Conservation (phyloP, 2,329 filamentous ascomycete genomes). For the Emergomyces pasteurianus region DNA sequence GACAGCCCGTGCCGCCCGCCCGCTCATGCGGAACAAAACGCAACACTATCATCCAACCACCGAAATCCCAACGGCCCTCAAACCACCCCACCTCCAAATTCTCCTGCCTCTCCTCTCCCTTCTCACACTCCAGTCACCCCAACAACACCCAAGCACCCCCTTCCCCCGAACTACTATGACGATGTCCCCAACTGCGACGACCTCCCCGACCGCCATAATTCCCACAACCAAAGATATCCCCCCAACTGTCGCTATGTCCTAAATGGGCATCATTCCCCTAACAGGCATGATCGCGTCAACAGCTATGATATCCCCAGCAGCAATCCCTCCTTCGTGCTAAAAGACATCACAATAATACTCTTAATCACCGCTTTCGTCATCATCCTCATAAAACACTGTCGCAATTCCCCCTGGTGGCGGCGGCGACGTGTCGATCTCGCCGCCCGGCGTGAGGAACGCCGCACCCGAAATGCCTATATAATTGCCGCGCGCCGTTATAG, state of each 20-base stretch:
- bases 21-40: background rate
- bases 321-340: slow-evolving; percentile 9
- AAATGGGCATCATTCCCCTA: background rate
- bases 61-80: background rate
- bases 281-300: background rate
- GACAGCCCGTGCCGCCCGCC: slow-evolving; percentile 6
- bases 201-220: background rate
- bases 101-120: background rate
- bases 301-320: slow-evolving; percentile 3
- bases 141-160: background rate
- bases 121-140: background rate
- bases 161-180: background rate
- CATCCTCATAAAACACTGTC: slow-evolving; percentile 32
- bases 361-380: slow-evolving; percentile 27
- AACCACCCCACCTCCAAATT: background rate
- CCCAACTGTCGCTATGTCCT: slow-evolving; percentile 1
- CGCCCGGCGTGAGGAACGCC: slow-evolving; percentile 43
- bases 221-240: background rate
- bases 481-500: slow-evolving; percentile 41
- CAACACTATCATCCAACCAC: background rate
- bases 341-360: slow-evolving; percentile 32
- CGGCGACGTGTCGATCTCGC: slow-evolving; percentile 41
- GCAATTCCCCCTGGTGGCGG: slow-evolving; percentile 30
- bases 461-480: slow-evolving; percentile 40
- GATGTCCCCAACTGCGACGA: background rate